A percentile compares a stretch with the other conserved stretches of the same genome.
Conservation (phyloP, 305 asterid genomes). For the Plantago coronopus region DNA sequence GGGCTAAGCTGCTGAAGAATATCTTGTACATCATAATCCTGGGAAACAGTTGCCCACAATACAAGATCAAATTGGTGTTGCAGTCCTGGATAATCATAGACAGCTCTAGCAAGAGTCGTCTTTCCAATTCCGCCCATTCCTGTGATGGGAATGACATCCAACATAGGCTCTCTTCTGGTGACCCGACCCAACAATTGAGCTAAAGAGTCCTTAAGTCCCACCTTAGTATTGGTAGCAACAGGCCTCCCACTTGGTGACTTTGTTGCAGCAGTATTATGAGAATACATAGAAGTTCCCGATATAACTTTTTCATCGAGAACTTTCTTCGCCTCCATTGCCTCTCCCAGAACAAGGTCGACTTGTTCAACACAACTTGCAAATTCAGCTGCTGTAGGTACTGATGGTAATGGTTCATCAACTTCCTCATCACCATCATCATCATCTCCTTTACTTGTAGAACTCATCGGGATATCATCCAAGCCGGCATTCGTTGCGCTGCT, state of each 20-base stretch:
- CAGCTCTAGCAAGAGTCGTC: constrained; percentile 32
- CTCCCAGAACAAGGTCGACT: too few species aligned
- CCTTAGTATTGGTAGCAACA: background rate
- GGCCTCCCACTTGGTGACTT: background rate
- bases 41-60: constrained; percentile 36
- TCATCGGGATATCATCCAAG: too few species aligned
- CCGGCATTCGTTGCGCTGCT: too few species aligned
- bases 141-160: constrained; percentile 23
- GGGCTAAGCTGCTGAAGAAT: too few species aligned
- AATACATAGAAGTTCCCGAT: background rate
- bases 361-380: too few species aligned
- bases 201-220: constrained; percentile 33
- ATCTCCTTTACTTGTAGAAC: too few species aligned
- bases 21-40: constrained; percentile 24
- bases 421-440: too few species aligned
- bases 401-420: too few species aligned
- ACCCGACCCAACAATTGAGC: constrained; percentile 4
- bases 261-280: background rate
- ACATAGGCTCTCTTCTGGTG: background rate
- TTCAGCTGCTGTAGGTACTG: too few species aligned
- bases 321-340: background rate
- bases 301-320: background rate
- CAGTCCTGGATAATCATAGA: constrained; percentile 18
- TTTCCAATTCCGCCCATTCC: constrained; percentile 40
- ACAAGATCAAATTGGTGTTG: constrained; percentile 13